phyloP scores from a whole-genome alignment of 768 basidiomycete genomes.

The Mycena sanguinolenta region DNA sequence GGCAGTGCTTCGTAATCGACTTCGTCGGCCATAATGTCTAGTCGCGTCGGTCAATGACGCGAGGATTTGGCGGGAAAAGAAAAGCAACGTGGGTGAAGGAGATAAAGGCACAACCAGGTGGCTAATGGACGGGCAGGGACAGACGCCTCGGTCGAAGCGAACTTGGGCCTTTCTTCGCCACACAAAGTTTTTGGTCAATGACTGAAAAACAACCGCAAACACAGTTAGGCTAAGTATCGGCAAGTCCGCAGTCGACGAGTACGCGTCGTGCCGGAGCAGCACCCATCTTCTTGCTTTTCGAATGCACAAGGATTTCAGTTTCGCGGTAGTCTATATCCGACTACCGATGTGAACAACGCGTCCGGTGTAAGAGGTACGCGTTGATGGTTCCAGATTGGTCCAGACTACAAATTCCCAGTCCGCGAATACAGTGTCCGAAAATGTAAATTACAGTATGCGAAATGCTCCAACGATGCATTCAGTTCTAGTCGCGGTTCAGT shows the following conservation, averaged over 20 bases:
- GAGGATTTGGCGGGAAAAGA: neutral
- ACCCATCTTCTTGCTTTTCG: no score
- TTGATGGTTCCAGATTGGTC: neutral
- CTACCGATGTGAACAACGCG: neutral
- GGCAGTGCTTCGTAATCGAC: conserved; percentile 38
- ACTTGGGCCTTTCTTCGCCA: neutral
- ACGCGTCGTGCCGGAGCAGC: no score
- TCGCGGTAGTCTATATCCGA: neutral
- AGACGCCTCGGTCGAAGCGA: neutral
- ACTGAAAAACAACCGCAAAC: neutral
- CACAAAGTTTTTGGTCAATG: neutral
- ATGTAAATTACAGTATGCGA: neutral
- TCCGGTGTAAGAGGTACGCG: neutral
- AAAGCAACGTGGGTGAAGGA: neutral
- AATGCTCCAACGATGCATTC: neutral
- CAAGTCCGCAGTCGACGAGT: no score
- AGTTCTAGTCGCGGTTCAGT: neutral
- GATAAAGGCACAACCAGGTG: neutral
- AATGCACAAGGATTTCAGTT: no score
- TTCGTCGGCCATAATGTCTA: conserved; percentile 34
- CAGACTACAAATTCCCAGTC: no score
- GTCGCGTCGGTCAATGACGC: conserved; percentile 20
- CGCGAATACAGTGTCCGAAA: no score
- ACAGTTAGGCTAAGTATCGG: no score
- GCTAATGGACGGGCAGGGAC: neutral